Base-by-base conservation (phyloP, 345 rosid species). In the Ailanthus altissimus region DNA sequence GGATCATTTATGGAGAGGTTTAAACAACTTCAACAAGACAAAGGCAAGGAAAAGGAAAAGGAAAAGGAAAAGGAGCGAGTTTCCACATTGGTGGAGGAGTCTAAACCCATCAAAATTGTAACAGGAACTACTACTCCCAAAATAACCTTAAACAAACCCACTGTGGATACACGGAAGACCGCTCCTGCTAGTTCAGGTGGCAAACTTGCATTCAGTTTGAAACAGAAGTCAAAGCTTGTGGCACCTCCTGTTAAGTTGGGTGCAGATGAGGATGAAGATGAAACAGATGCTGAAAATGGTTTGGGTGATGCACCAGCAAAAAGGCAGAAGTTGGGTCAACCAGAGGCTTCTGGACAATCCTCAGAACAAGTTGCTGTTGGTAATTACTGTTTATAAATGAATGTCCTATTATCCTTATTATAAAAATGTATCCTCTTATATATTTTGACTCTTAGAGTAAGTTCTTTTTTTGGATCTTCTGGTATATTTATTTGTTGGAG, bases 1-100 rank as follows among this genome's bases (percentile, higher is more conserved):
- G 99, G 99, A 38, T 96, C 99, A 1, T 96, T 96, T 88, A 91
- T 96, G 99, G 99, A 96, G 92, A 92, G 90, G 89, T 96, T 96
- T 87, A 93, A 87, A 81, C 97, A 90, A 78, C 95, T 93, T 86
- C 98, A 93, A 80, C 91, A 91, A 83, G 95, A 85, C 78, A 90
- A 90, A 70, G 91, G 73, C 70, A 81, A 85, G 84, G 90, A 77
- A 0, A 80, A 81, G 73, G 91, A 82, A 26, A 81, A 85, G 84
- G 90, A 77, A 0, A 80, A 81, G 73, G 91, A 82, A 26, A 83
- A 72, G 54, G 86, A 85, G 21, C 73, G 63, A 12, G 66, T 54
- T 67, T 75, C 74, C 70, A 21, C 75, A 18, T 72, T 56, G 10
- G 85, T 83, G 4, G 89, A 87, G 83, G 93, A 86, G 45, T 88